Conservation (phyloP, 2,329 filamentous ascomycete genomes). For the Xenosphaeropsis pyriputrescens region DNA sequence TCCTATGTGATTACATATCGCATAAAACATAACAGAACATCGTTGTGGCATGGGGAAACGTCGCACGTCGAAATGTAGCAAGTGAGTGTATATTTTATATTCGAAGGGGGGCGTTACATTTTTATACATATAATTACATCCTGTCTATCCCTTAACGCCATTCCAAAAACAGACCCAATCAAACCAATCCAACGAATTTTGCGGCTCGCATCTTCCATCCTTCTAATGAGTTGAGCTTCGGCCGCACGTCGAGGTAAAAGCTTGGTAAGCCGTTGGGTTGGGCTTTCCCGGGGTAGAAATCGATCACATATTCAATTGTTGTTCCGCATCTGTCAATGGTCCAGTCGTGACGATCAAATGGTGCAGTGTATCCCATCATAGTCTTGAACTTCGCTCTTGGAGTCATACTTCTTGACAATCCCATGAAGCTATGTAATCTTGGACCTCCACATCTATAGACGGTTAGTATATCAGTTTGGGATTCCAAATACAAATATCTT, state of each 20-base stretch:
- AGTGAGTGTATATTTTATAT: too few species aligned
- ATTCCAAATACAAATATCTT: constrained; percentile 12
- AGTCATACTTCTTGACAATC: constrained; percentile 54
- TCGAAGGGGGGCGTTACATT: too few species aligned
- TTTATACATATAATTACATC: neutral
- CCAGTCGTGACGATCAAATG: constrained; percentile 97
- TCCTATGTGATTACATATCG: too few species aligned
- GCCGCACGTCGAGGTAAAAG: constrained; percentile 54
- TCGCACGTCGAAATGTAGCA: too few species aligned
- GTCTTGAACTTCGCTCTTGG: constrained; percentile 75
- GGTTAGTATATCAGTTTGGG: constrained; percentile 3
- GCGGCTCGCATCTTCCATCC: constrained; percentile 50
- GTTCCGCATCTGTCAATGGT: constrained; percentile 82
- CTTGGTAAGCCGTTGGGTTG: constrained; percentile 30
- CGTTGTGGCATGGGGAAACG: too few species aligned
- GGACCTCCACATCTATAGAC: constrained; percentile 55
- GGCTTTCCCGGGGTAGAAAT: constrained; percentile 74
- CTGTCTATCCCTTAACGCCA: neutral
- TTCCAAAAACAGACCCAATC: neutral
- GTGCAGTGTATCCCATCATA: constrained; percentile 72
- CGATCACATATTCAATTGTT: constrained; percentile 87
- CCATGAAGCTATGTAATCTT: constrained; percentile 69
- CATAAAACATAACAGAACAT: too few species aligned
- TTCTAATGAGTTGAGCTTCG: constrained; percentile 54
- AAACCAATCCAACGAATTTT: constrained; percentile 34